These are phyloP conservation scores for Colletotrichum sp. DNA, from an alignment of 2,329 filamentous ascomycete species.

Conservation along the genomic window DNA sequence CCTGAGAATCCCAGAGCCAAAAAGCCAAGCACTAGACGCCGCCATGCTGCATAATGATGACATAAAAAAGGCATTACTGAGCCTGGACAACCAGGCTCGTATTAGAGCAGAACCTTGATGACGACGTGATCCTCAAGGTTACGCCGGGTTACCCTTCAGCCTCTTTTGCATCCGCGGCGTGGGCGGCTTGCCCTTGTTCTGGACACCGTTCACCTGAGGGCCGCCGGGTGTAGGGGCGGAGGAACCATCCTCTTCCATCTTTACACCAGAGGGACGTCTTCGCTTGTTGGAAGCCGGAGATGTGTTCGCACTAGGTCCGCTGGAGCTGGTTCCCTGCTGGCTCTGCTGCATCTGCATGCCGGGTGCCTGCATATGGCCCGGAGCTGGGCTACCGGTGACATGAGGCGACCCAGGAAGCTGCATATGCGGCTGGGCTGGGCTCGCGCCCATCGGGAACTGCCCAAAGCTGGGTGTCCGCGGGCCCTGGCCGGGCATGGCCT, in stretches of 20 bases:
- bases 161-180: slow-evolving; percentile 63
- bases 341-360: slow-evolving; percentile 71
- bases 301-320: slow-evolving; percentile 71
- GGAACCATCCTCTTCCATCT: slow-evolving; percentile 59
- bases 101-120: slow-evolving; percentile 13
- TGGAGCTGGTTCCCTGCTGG: slow-evolving; percentile 70
- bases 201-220: slow-evolving; percentile 57
- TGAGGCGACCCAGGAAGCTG: slow-evolving; percentile 68
- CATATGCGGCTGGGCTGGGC: slow-evolving; percentile 64
- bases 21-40: slow-evolving; percentile 34
- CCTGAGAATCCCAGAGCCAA: slow-evolving; percentile 23
- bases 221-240: slow-evolving; percentile 53
- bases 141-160: slow-evolving; percentile 50
- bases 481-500: slow-evolving; percentile 47
- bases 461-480: slow-evolving; percentile 60
- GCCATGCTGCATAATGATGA: slow-evolving; percentile 41
- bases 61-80: slow-evolving; percentile 29
- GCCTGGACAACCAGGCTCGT: not conserved
- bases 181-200: slow-evolving; percentile 55
- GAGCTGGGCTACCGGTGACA: slow-evolving; percentile 62
- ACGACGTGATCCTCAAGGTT: slow-evolving; percentile 17
- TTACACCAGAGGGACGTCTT: slow-evolving; percentile 61
- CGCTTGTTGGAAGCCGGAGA: slow-evolving; percentile 67
- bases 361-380: slow-evolving; percentile 67
- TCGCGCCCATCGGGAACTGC: slow-evolving; percentile 64